Evolutionary conservation across 2,329 filamentous ascomycete genomes (phyloP).

Genomic region (Scolecobasidium constrictum): DNA sequence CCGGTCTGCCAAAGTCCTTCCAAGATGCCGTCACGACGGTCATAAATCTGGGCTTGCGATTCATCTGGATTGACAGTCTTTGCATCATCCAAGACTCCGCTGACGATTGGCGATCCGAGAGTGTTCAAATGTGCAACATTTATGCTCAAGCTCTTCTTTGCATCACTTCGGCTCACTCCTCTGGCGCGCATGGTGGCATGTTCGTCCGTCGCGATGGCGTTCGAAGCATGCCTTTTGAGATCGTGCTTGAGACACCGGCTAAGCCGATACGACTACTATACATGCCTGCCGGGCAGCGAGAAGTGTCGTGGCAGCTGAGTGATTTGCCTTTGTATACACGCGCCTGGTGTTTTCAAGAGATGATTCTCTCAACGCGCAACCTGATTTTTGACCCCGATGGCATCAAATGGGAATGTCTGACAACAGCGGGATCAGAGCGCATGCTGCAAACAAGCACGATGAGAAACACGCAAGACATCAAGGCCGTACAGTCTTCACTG

Average conservation of each 20-base stretch:
- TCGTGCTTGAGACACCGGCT: background rate
- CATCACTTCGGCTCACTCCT: constrained; percentile 1
- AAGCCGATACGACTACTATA: background rate
- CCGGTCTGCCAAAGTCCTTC: constrained; percentile 18
- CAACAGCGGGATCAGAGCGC: background rate
- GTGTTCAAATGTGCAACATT: background rate
- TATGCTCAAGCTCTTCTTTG: background rate
- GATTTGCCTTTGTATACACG: constrained; percentile 2
- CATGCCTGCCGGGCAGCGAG: background rate
- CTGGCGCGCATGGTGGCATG: background rate
- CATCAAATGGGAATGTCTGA: background rate
- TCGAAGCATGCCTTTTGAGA: constrained; percentile 3
- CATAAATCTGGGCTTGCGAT: constrained; percentile 22
- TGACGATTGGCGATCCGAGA: background rate
- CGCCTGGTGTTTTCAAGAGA: constrained; percentile 1
- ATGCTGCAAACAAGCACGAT: background rate
- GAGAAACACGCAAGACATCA: background rate
- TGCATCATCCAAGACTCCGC: constrained; percentile 12
- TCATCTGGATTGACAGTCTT: constrained; percentile 24
- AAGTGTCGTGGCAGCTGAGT: background rate
- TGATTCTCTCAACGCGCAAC: constrained; percentile 1
- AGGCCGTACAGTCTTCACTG: background rate
- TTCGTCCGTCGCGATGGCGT: background rate
- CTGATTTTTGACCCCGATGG: background rate
- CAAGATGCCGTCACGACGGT: constrained; percentile 24